A percentile compares a stretch with the other conserved stretches of the same genome.
Conservation (phyloP, 2,329 filamentous ascomycete genomes). For the Colletotrichum cordylinicola region DNA sequence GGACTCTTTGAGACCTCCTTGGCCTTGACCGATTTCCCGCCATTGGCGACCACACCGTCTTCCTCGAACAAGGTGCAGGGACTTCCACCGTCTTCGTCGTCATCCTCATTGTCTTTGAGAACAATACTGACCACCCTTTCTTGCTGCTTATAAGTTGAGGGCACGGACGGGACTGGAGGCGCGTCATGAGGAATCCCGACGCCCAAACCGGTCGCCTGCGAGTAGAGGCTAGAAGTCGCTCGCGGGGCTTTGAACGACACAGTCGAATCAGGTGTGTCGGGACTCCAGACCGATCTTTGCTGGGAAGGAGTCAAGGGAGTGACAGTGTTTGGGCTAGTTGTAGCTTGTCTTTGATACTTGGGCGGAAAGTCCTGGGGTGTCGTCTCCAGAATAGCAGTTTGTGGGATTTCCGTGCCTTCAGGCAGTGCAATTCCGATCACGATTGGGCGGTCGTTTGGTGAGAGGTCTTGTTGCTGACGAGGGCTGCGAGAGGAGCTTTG, state of each 20-base stretch:
- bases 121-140: constrained; percentile 31
- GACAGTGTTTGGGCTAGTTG: constrained; percentile 23
- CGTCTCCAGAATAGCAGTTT: constrained; percentile 48
- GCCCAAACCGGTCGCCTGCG: constrained; percentile 52
- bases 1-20: constrained; percentile 43
- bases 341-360: constrained; percentile 4
- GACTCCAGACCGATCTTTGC: constrained; percentile 63
- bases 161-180: constrained; percentile 67
- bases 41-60: constrained; percentile 54
- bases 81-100: constrained; percentile 60
- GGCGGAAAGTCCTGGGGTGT: constrained; percentile 37
- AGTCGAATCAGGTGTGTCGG: constrained; percentile 61
- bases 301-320: constrained; percentile 36
- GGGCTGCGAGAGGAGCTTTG: constrained; percentile 28
- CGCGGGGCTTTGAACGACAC: constrained; percentile 47
- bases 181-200: constrained; percentile 37
- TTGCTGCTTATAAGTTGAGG: constrained; percentile 46
- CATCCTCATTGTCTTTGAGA: constrained; percentile 45
- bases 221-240: constrained; percentile 66
- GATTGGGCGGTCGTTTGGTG: constrained; percentile 74
- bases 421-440: constrained; percentile 74
- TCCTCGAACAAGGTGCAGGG: constrained; percentile 75
- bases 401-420: constrained; percentile 54
- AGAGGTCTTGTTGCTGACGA: constrained; percentile 53
- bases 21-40: constrained; percentile 43